Conservation (phyloP, 2,329 filamentous ascomycete genomes). For the Xylaria sp. region DNA sequence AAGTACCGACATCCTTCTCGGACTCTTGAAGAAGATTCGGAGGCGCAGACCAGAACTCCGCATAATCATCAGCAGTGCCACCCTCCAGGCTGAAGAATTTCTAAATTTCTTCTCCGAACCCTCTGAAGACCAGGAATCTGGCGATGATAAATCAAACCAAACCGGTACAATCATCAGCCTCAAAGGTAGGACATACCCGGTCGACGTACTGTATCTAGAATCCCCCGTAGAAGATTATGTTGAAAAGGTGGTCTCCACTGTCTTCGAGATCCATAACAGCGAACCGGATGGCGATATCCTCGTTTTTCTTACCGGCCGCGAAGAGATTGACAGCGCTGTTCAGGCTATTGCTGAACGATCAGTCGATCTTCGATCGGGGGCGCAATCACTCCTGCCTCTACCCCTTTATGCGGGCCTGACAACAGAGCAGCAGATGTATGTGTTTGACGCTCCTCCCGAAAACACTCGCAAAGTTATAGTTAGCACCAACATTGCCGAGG, state of each 20-base stretch:
- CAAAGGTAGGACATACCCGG: slow-evolving; percentile 88
- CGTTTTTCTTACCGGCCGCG: slow-evolving; percentile 89
- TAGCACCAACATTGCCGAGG: slow-evolving; percentile 95
- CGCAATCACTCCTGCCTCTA: slow-evolving; percentile 73
- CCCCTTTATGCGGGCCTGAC: slow-evolving; percentile 91
- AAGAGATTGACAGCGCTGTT: slow-evolving; percentile 89
- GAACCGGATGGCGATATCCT: slow-evolving; percentile 88
- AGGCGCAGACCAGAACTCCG: slow-evolving; percentile 83
- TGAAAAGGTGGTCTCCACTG: slow-evolving; percentile 81
- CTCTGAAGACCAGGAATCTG: slow-evolving; percentile 53
- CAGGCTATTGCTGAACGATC: slow-evolving; percentile 81
- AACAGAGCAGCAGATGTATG: slow-evolving; percentile 92
- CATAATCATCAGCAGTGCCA: slow-evolving; percentile 93
- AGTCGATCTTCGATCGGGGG: slow-evolving; percentile 68
- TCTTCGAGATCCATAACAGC: slow-evolving; percentile 86
- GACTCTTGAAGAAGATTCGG: slow-evolving; percentile 89
- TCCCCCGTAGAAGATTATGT: slow-evolving; percentile 86
- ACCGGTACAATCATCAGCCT: slow-evolving; percentile 78
- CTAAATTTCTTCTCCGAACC: slow-evolving; percentile 75
- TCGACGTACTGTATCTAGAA: slow-evolving; percentile 85
- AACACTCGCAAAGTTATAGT: slow-evolving; percentile 92
- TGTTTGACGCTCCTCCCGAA: slow-evolving; percentile 85
- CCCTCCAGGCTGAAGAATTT: slow-evolving; percentile 89
- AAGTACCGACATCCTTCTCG: slow-evolving; percentile 90
- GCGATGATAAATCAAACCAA: slow-evolving; percentile 42